phyloP scores from a whole-genome alignment of 2,329 filamentous ascomycete genomes.

The Pseudovirgaria hyperparasitica region DNA sequence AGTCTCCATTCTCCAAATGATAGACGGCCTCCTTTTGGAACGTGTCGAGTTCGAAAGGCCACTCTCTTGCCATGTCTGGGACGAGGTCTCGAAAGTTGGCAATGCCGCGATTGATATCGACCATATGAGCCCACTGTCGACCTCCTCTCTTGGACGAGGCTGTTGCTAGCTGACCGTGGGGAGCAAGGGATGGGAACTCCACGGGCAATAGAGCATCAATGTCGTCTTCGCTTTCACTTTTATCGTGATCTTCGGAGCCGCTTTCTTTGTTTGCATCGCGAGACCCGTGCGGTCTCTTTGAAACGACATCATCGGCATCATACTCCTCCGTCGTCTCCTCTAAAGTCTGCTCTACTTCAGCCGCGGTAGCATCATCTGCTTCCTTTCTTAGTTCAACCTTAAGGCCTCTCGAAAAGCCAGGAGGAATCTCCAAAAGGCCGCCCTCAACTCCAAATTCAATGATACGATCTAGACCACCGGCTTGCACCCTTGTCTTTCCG shows the following conservation, averaged over 20 bases:
- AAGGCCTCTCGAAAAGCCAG: conserved; percentile 69
- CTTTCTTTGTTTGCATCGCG: conserved; percentile 15
- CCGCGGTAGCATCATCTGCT: conserved; percentile 47
- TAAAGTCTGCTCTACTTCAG: conserved; percentile 56
- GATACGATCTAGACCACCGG: conserved; percentile 59
- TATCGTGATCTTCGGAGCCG: conserved; percentile 31
- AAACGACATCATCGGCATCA: conserved; percentile 12
- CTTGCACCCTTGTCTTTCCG: conserved; percentile 25
- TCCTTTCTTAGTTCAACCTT: conserved; percentile 51
- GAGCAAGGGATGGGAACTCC: conserved; percentile 85
- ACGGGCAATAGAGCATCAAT: conserved; percentile 83
- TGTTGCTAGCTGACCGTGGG: conserved; percentile 61
- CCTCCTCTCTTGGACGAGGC: conserved; percentile 62
- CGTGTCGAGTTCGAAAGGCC: conserved; percentile 93
- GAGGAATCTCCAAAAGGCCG: conserved; percentile 67
- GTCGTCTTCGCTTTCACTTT: conserved; percentile 38
- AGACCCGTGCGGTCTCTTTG: conserved; percentile 7
- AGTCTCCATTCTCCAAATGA: conserved; percentile 90
- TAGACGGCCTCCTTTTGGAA: conserved; percentile 99
- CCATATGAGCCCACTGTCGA: conserved; percentile 95
- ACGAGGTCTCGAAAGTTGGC: conserved; percentile 90
- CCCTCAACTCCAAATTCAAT: conserved; percentile 71
- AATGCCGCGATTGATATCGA: conserved; percentile 86
- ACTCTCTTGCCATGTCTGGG: conserved; percentile 89
- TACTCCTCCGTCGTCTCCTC: conserved; percentile 29